Conservation (phyloP, 306 rosid genomes). For the Neltuma alba region DNA sequence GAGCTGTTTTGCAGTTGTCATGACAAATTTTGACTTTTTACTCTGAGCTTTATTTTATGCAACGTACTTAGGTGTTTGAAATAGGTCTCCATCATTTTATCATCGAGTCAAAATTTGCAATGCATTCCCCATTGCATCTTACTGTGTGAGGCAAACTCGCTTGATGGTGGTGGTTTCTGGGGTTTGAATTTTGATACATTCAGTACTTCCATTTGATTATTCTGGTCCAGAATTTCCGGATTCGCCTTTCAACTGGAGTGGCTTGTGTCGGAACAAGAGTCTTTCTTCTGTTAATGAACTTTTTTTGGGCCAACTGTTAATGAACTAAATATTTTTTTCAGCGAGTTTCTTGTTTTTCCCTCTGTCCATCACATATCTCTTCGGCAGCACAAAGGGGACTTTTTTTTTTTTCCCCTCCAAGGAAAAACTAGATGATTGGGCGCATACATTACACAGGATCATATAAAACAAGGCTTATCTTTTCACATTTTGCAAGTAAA, state of each 20-base stretch:
- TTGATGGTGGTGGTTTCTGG: neutral
- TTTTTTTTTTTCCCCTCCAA: too few relatives aligned
- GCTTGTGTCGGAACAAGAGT: neutral
- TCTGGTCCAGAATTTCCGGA: neutral
- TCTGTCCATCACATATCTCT: too few relatives aligned
- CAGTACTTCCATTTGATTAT: neutral
- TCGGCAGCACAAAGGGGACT: too few relatives aligned
- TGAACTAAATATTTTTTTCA: too few relatives aligned
- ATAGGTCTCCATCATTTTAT: neutral
- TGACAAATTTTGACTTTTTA: constrained; percentile 6
- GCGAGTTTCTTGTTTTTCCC: too few relatives aligned
- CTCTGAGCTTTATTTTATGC: constrained; percentile 12
- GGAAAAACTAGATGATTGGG: too few relatives aligned
- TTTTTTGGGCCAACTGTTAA: neutral
- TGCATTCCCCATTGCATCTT: neutral
- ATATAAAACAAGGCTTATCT: too few relatives aligned
- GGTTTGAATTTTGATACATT: neutral
- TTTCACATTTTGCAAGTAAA: too few relatives aligned
- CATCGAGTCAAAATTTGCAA: neutral
- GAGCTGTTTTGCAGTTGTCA: constrained; percentile 1
- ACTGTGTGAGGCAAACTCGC: neutral
- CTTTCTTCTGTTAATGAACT: neutral
- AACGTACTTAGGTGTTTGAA: neutral
- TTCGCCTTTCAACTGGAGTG: neutral
- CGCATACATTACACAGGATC: too few relatives aligned